These are phyloP conservation scores for Thermomyces lanuginosus DNA, from an alignment of 2,329 filamentous ascomycete genomes.

Conservation along the genomic window DNA sequence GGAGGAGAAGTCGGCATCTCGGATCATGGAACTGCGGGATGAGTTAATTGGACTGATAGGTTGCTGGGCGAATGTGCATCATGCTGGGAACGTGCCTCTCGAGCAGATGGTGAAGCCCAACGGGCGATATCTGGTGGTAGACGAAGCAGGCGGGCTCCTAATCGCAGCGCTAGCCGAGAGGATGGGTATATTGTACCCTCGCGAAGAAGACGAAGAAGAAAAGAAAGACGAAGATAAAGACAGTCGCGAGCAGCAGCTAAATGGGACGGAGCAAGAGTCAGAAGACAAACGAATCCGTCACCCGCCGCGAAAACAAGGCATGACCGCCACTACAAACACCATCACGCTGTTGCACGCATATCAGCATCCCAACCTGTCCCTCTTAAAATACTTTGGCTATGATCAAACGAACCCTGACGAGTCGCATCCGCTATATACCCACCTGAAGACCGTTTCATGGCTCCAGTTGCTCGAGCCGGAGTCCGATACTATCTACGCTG, in stretches of 20 bases:
- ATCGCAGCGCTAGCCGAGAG: slow-evolving; percentile 74
- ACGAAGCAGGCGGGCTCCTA: slow-evolving; percentile 71
- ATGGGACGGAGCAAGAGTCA: slow-evolving; percentile 10
- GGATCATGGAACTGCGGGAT: slow-evolving; percentile 71
- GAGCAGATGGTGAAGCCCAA: slow-evolving; percentile 22
- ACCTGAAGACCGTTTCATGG: slow-evolving; percentile 78
- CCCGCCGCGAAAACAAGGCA: slow-evolving; percentile 13
- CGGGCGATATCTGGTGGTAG: slow-evolving; percentile 64
- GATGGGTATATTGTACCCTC: slow-evolving; percentile 60
- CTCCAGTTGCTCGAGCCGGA: slow-evolving; percentile 70
- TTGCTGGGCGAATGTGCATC: slow-evolving; percentile 84
- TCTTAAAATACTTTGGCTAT: slow-evolving; percentile 80
- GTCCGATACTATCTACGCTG: slow-evolving; percentile 55
- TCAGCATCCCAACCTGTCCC: slow-evolving; percentile 72
- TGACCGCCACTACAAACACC: slow-evolving; percentile 39
- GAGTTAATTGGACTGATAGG: slow-evolving; percentile 68
- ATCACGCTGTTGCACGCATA: slow-evolving; percentile 42
- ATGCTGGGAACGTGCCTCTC: slow-evolving; percentile 31
- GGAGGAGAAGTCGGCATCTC: slow-evolving; percentile 60
- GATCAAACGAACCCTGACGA: slow-evolving; percentile 49
- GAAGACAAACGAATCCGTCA: slow-evolving; percentile 3
- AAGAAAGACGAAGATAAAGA: slow-evolving; percentile 9
- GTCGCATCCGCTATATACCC: slow-evolving; percentile 61
- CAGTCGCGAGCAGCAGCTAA: neutral
- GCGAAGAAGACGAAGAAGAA: slow-evolving; percentile 13